Conservation (phyloP, 345 rosid genomes). For the Cochlearia excelsa region DNA sequence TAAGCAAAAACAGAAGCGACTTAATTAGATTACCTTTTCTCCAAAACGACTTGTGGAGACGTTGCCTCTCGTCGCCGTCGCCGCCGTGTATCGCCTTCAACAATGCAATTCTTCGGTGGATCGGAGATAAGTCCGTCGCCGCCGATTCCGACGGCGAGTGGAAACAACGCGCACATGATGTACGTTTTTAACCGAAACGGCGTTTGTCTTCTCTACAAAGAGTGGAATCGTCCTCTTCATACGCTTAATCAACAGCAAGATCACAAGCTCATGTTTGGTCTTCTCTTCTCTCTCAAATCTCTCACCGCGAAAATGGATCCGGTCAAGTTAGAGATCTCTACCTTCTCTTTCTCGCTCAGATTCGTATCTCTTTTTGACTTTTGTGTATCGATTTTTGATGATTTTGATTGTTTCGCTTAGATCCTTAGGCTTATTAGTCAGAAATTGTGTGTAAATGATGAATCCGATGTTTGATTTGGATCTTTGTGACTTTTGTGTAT, state of each 20-base stretch:
- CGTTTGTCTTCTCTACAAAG: conserved; percentile 82
- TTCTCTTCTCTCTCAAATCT: conserved; percentile 97
- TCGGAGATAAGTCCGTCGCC: conserved; percentile 89
- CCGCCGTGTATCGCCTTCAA: not conserved
- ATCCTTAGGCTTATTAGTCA: too few relatives aligned
- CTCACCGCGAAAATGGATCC: conserved; percentile 97
- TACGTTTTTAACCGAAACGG: conserved; percentile 82
- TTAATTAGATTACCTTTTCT: too few relatives aligned
- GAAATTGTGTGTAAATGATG: too few relatives aligned
- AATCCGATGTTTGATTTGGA: not conserved
- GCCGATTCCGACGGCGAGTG: conserved; percentile 61
- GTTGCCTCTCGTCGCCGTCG: too few relatives aligned
- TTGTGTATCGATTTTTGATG: too few relatives aligned
- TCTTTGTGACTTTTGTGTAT: not conserved
- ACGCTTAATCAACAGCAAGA: conserved; percentile 85
- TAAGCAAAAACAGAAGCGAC: too few relatives aligned
- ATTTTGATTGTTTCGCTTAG: too few relatives aligned
- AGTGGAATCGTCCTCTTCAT: conserved; percentile 86
- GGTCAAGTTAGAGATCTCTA: conserved; percentile 42
- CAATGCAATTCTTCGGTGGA: conserved; percentile 94
- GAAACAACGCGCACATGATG: conserved; percentile 91
- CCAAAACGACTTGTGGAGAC: too few relatives aligned
- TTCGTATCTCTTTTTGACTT: too few relatives aligned
- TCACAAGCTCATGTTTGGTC: conserved; percentile 95
- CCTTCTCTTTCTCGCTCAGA: not conserved